Evolutionary conservation across 306 rosid species (phyloP), one percentile per base, ranked within the genome.

Genomic region (Biancaea sappan): DNA sequence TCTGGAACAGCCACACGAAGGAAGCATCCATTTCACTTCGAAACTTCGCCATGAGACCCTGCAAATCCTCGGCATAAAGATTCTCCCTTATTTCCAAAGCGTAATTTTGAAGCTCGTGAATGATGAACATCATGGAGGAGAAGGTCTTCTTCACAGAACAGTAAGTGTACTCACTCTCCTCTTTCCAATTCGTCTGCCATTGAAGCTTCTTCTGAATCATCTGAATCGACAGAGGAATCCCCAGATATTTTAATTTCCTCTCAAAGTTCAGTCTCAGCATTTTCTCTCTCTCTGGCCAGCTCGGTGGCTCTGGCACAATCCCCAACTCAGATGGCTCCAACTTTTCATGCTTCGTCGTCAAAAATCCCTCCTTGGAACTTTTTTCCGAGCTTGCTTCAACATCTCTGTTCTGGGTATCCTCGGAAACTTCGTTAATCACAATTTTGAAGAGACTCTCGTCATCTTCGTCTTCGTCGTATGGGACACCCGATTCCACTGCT

Each of bases 1-100:
- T 88, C 73, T 89, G 94, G 47, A 93, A 93, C 19, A 91, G 56
- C 94, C 96, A 91, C 0, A 86, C 91, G 56, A 89, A 91, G 11
- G 98, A 89, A 48, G 76, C 86, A 68, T 88, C 86, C 83, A 88
- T 81, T 18, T 91, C 97, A 26, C 83, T 84, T 73, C 70, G 72
- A 51, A 85, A 61, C 67, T 84, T 87, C 16, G 76, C 63, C 35
- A 88, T 76, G 13, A 85, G 73, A 65, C 82, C 85, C 46, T 79
- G 77, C 58, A 88, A 82, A 59, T 91, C 88, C 77, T 86, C 97
- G 71, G 72, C 71, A 74, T 74, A 82, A 18, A 86, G 72, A 6
- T 44, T 66, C 68, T 85, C 92, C 80, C 84, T 89, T 2, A 87
- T 61, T 61, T 86, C 76, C 75, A 91, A 65, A 7, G 97, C 87